Percentiles rank a stretch among this genome's conserved stretches.
phyloP scores from a whole-genome alignment of 78 protist genomes.

The Tieghemostelium lacteum region DNA sequence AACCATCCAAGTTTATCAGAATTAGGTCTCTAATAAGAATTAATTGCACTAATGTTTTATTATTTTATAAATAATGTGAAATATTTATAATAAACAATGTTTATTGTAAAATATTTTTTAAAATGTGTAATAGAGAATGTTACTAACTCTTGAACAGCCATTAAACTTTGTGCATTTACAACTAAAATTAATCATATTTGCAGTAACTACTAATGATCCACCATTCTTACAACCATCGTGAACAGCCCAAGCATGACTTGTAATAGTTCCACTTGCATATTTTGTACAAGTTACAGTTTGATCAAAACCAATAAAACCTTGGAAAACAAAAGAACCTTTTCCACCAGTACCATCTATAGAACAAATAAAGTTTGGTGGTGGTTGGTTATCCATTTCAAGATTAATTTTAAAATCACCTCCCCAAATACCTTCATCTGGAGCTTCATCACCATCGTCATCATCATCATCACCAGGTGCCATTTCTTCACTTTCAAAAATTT shows the following conservation, averaged over 20 bases:
- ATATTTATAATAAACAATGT: too few species aligned
- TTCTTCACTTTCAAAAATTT: not conserved
- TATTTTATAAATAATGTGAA: too few species aligned
- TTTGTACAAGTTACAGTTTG: not conserved
- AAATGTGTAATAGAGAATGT: not conserved
- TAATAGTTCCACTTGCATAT: not conserved
- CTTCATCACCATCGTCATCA: not conserved
- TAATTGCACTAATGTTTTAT: too few species aligned
- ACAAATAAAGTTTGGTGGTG: not conserved
- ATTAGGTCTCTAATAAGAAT: slow-evolving; percentile 35
- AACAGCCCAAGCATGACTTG: not conserved
- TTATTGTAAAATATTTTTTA: too few species aligned
- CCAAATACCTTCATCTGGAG: too few species aligned
- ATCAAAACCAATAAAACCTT: not conserved
- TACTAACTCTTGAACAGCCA: not conserved
- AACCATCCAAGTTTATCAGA: slow-evolving; percentile 41
- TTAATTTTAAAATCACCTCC: not conserved
- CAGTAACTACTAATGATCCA: not conserved
- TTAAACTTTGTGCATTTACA: not conserved
- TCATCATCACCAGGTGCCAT: not conserved
- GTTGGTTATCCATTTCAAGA: too few species aligned
- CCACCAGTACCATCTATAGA: not conserved
- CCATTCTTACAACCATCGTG: not conserved
- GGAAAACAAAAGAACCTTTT: not conserved
- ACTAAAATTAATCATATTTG: not conserved